phyloP scores from a whole-genome alignment of 2,329 filamentous ascomycete species.

The Eurotiales sp. region DNA sequence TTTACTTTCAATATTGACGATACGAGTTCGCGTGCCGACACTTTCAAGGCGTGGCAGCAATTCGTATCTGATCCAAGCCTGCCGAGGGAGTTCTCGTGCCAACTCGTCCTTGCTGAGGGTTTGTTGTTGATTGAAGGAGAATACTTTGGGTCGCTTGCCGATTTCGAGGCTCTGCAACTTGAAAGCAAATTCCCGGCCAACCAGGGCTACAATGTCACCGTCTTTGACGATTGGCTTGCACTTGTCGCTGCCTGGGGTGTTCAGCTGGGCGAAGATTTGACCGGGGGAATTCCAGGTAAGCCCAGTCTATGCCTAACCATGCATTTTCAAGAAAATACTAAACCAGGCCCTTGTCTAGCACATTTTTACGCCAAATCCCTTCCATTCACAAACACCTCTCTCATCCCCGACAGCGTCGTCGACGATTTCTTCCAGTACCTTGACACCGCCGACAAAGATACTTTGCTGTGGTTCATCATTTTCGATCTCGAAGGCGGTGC shows the following conservation, averaged over 20 bases:
- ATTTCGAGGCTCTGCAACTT: constrained; percentile 46
- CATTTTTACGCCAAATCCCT: constrained; percentile 57
- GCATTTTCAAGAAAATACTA: background rate
- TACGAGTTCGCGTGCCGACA: constrained; percentile 45
- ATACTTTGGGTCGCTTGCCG: constrained; percentile 57
- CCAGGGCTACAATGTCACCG: constrained; percentile 19
- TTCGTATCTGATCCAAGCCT: constrained; percentile 53
- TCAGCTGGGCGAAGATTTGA: constrained; percentile 21
- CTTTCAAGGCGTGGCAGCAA: constrained; percentile 58
- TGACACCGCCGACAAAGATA: constrained; percentile 48
- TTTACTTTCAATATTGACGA: constrained; percentile 52
- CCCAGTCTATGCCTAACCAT: constrained; percentile 17
- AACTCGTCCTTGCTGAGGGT: constrained; percentile 53
- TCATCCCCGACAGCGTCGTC: constrained; percentile 46
- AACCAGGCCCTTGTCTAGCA: background rate
- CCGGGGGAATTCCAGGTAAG: constrained; percentile 39
- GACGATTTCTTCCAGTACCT: constrained; percentile 54
- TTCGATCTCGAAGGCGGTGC: constrained; percentile 62
- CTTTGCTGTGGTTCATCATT: constrained; percentile 58
- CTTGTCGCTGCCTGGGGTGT: constrained; percentile 25
- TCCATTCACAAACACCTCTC: constrained; percentile 49
- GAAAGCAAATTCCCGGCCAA: constrained; percentile 24
- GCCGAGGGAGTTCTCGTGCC: constrained; percentile 56
- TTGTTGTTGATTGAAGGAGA: constrained; percentile 57
- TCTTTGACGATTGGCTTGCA: constrained; percentile 28